Percentiles rank a stretch among this genome's conserved stretches.
These are phyloP conservation scores for Parachaetomium inaequale DNA, from an alignment of 495 filamentous ascomycete genomes.

Conservation along the genomic window DNA sequence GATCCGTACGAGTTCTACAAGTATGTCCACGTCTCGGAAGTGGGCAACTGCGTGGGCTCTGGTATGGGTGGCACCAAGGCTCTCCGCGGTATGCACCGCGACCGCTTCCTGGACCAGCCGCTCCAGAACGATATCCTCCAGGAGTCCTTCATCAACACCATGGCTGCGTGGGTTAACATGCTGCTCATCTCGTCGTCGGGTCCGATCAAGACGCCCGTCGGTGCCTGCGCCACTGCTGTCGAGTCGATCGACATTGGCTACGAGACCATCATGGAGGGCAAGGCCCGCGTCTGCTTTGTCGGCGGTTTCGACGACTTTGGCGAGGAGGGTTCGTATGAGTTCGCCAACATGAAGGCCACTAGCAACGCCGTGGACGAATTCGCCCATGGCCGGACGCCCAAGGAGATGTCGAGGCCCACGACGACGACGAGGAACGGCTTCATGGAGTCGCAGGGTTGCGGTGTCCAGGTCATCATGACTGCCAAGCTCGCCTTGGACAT, in stretches of 20 bases:
- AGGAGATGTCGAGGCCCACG: constrained; percentile 96
- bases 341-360: constrained; percentile 99
- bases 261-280: constrained; percentile 96
- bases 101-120: constrained; percentile 94
- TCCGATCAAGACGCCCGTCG: constrained; percentile 97
- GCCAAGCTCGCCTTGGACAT: constrained; percentile 94
- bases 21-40: constrained; percentile 96
- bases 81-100: constrained; percentile 96
- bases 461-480: constrained; percentile 98
- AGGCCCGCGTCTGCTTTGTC: constrained; percentile 93
- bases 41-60: constrained; percentile 97
- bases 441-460: constrained; percentile 99
- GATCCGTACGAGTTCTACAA: constrained; percentile 99
- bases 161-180: constrained; percentile 99
- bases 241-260: constrained; percentile 97
- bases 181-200: constrained; percentile 92
- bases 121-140: constrained; percentile 98
- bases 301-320: constrained; percentile 99
- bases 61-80: constrained; percentile 93
- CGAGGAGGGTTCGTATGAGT: constrained; percentile 98
- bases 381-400: constrained; percentile 88
- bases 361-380: constrained; percentile 96
- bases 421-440: constrained; percentile 96
- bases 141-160: constrained; percentile 99
- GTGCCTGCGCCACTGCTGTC: constrained; percentile 94